Evolutionary conservation across 2,329 filamentous ascomycete species (phyloP).

Genomic region (Apiospora saccharicola): DNA sequence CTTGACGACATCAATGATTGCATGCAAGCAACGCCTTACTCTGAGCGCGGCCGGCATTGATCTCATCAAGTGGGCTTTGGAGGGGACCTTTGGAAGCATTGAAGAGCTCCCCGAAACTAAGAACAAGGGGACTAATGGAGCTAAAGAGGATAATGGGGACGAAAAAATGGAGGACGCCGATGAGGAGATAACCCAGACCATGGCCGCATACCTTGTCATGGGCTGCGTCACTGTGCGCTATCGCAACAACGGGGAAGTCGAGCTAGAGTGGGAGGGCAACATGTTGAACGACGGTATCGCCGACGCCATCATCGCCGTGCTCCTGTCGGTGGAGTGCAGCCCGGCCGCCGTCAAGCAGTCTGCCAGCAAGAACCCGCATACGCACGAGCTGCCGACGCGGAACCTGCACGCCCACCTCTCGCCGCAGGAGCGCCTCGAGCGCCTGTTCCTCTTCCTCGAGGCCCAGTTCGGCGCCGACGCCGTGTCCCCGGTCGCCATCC

Average conservation of each 20-base stretch:
- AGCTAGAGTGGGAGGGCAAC: conserved; percentile 97
- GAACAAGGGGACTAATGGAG: conserved; percentile 46
- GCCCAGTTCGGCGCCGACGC: conserved; percentile 91
- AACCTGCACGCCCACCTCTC: conserved; percentile 79
- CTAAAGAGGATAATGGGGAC: conserved; percentile 46
- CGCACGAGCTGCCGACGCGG: conserved; percentile 56
- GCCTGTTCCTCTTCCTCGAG: conserved; percentile 95
- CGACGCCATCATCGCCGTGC: conserved; percentile 93
- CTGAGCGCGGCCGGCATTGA: conserved; percentile 89
- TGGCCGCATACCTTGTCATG: conserved; percentile 78
- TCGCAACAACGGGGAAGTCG: conserved; percentile 78
- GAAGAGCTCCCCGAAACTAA: conserved; percentile 70
- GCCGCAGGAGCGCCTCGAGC: conserved; percentile 78
- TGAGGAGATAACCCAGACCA: conserved; percentile 65
- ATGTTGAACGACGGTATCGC: conserved; percentile 97
- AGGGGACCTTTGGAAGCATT: conserved; percentile 91
- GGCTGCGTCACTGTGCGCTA: conserved; percentile 87
- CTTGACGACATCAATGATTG: conserved; percentile 93
- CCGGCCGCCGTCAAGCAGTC: conserved; percentile 90
- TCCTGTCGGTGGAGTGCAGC: conserved; percentile 91
- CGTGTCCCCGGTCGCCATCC: conserved; percentile 75
- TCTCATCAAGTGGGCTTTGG: conserved; percentile 90
- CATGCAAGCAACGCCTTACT: conserved; percentile 89
- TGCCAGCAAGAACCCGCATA: conserved; percentile 63
- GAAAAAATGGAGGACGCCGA: conserved; percentile 64